These are phyloP conservation scores for Sedum album DNA, from an alignment of 164 flowering plant genomes.

Conservation along the genomic window DNA sequence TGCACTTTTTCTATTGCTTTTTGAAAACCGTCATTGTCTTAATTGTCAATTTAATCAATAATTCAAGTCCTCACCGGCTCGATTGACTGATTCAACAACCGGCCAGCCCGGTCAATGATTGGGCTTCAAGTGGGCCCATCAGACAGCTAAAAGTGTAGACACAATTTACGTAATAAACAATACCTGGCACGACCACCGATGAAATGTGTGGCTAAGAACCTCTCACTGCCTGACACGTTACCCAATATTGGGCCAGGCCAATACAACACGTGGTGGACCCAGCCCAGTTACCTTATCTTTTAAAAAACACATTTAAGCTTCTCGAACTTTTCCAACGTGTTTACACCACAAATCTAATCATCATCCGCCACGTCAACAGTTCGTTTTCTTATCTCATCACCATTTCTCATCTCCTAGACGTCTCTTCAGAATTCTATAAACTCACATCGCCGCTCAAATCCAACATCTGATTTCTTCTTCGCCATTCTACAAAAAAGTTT, in stretches of 20 bases:
- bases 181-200: background rate
- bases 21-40: background rate
- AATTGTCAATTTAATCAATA: background rate
- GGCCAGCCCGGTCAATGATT: no score
- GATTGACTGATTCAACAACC: background rate
- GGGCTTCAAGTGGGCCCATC: background rate
- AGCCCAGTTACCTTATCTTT: background rate
- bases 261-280: background rate
- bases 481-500: background rate
- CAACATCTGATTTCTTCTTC: no score
- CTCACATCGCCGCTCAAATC: background rate
- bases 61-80: background rate
- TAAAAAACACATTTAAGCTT: background rate
- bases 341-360: background rate
- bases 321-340: background rate
- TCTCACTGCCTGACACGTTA: background rate
- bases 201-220: background rate
- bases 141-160: no score
- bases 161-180: background rate
- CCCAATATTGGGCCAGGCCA: background rate
- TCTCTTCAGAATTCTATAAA: background rate
- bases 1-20: conserved; percentile 1
- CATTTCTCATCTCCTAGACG: background rate
- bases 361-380: background rate
- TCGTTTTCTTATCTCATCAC: background rate